Conservation (phyloP, 805 yeast species). For the Spathaspora girioi region DNA sequence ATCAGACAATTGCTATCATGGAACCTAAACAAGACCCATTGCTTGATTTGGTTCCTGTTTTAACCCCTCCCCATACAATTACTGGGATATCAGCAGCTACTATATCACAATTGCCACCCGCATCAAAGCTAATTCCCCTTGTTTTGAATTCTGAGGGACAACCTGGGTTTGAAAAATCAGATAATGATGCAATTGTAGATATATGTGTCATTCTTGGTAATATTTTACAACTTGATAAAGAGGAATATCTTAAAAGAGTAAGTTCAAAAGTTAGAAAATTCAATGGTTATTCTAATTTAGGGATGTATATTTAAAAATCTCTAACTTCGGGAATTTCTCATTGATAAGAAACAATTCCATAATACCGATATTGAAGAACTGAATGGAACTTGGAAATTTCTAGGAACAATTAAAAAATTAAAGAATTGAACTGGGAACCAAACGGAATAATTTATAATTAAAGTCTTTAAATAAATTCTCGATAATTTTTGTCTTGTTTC, state of each 20-base stretch:
- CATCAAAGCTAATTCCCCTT: slow-evolving; percentile 12
- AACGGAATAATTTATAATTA: slow-evolving; percentile 65
- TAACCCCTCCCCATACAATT: slow-evolving; percentile 60
- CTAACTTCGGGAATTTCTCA: slow-evolving; percentile 49
- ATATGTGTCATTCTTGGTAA: slow-evolving; percentile 15
- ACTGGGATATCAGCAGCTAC: slow-evolving; percentile 55
- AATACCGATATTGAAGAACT: slow-evolving; percentile 80
- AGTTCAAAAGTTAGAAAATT: slow-evolving; percentile 18
- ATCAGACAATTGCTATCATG: slow-evolving; percentile 15
- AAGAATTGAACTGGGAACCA: slow-evolving; percentile 83
- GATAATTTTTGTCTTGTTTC: slow-evolving; percentile 63
- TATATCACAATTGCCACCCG: slow-evolving; percentile 20
- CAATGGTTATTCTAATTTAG: slow-evolving; percentile 22
- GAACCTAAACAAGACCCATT: not conserved
- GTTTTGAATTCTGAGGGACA: slow-evolving; percentile 60
- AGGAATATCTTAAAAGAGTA: slow-evolving; percentile 12
- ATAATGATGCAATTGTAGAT: slow-evolving; percentile 40
- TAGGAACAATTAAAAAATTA: slow-evolving; percentile 68
- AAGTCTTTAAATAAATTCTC: slow-evolving; percentile 62
- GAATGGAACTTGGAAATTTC: slow-evolving; percentile 82
- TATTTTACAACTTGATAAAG: slow-evolving; percentile 5
- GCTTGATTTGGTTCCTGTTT: slow-evolving; percentile 16
- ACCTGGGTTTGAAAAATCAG: slow-evolving; percentile 54
- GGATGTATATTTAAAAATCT: slow-evolving; percentile 21
- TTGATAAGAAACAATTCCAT: slow-evolving; percentile 91